phyloP scores from a whole-genome alignment of 352 stramenopile genomes.

The Ophiocytium majus region DNA sequence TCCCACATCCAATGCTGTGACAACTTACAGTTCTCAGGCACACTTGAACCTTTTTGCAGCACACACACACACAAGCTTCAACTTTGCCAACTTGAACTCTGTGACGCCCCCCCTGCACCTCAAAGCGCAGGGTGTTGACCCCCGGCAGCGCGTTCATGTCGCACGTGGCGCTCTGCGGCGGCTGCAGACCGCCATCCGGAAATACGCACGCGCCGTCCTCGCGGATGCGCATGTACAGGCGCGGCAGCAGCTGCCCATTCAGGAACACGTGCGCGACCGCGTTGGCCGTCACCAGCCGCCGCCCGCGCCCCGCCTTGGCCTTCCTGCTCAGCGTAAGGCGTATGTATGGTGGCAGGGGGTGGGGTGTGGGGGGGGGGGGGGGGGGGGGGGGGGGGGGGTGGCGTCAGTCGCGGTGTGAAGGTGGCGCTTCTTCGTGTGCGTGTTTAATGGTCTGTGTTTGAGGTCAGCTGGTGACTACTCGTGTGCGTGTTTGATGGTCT shows the following conservation, averaged over 20 bases:
- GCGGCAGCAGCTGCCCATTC: conserved; percentile 48
- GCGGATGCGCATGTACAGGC: conserved; percentile 45
- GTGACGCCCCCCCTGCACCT: conserved; percentile 35
- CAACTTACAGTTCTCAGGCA: no score
- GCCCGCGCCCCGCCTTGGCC: neutral
- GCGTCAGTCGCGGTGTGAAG: neutral
- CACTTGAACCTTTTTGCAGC: no score
- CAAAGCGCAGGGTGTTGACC: conserved; percentile 49
- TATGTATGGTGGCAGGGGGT: neutral
- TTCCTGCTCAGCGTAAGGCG: neutral
- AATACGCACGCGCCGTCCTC: conserved; percentile 46
- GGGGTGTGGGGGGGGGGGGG: neutral
- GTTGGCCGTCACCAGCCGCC: conserved; percentile 24
- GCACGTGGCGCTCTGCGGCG: neutral
- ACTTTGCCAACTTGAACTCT: no score
- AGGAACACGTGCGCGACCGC: conserved; percentile 42
- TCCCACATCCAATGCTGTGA: no score
- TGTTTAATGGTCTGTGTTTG: neutral
- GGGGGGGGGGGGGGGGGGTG: neutral
- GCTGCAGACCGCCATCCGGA: conserved; percentile 34
- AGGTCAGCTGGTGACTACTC: neutral
- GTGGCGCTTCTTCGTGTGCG: neutral
- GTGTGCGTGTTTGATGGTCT: neutral
- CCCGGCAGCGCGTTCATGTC: conserved; percentile 30
- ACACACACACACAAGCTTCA: no score